Base-by-base conservation (phyloP, 352 stramenopile genomes). In the Phytophthora pluvialis region DNA sequence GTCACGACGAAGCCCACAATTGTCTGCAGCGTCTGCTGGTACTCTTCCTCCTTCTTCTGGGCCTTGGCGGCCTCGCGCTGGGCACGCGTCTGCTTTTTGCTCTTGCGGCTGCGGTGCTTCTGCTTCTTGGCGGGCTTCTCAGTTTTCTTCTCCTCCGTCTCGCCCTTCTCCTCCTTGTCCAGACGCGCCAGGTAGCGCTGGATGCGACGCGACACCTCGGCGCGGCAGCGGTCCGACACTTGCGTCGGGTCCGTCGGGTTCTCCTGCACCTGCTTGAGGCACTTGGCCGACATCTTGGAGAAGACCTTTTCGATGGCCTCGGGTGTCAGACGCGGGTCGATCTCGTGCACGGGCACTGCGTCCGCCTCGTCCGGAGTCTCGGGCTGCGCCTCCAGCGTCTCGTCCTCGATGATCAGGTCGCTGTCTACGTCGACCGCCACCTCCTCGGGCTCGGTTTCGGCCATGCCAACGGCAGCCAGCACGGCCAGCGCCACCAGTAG, bases 1-100 rank as follows among this genome's bases (percentile, higher is more conserved):
- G 86, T 93, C 21, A 56, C 64, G 9, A 95, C 73, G 40, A 95
- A 93, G 29, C 72, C 85, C 29, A 89, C 11, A 44, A 95, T 91
- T 16, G 78, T 58, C 60, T 89, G 78, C 46, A 95, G 67, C 16
- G 86, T 88, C 54, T 89, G 50, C 36, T 86, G 70, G 68, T 91
- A 79, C 53, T 85, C 79, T 45, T 89, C 79, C 43, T 89, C 72
- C 49, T 88, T 86, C 79, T 91, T 90, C 45, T 67, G 60, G 11
- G 79, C 83, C 55, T 71, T 73, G 1, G 75, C 77, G 31, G 81
- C 80, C 55, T 81, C 77, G 26, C 73, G 75, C 58, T 88, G 72
- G 28, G 80, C 73, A 46, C 81, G 78, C 6, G 70, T 77, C 61
- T 77, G 72, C 74, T 90, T 91, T 69, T 83, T 84, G 57, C 46